phyloP scores from a whole-genome alignment of 495 filamentous ascomycete genomes.

The Talaromyces ruber region DNA sequence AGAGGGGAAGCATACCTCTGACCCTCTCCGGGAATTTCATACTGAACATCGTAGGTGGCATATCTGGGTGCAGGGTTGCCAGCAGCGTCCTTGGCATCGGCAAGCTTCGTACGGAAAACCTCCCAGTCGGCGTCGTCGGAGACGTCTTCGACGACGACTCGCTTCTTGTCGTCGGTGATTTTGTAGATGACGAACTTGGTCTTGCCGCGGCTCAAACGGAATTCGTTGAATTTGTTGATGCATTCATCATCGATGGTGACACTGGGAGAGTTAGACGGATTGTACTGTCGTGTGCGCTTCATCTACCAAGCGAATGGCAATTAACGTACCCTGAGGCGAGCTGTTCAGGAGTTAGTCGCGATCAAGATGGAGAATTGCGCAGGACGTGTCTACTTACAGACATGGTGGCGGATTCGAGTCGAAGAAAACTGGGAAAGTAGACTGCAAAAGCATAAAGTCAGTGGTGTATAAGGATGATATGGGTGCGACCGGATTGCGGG shows the following conservation, averaged over 20 bases:
- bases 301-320: background rate
- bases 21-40: constrained; percentile 74
- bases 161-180: constrained; percentile 84
- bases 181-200: constrained; percentile 97
- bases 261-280: constrained; percentile 34
- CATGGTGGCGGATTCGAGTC: background rate
- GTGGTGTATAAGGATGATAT: background rate
- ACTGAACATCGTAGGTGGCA: constrained; percentile 90
- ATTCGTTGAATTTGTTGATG: constrained; percentile 75
- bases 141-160: constrained; percentile 74
- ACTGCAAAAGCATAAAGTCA: constrained; percentile 1
- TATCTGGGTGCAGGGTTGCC: constrained; percentile 68
- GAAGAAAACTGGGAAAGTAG: background rate
- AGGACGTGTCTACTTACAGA: background rate
- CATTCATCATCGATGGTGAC: constrained; percentile 73
- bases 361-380: constrained; percentile 8
- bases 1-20: constrained; percentile 49
- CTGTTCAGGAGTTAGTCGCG: constrained; percentile 15
- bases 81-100: constrained; percentile 57
- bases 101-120: constrained; percentile 69
- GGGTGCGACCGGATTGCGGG: constrained; percentile 4
- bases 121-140: constrained; percentile 61
- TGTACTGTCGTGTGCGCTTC: constrained; percentile 10
- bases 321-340: constrained; percentile 38
- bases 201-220: constrained; percentile 74